Conservation (phyloP, 2,329 filamentous ascomycete genomes). For the Lecanosticta acicola region DNA sequence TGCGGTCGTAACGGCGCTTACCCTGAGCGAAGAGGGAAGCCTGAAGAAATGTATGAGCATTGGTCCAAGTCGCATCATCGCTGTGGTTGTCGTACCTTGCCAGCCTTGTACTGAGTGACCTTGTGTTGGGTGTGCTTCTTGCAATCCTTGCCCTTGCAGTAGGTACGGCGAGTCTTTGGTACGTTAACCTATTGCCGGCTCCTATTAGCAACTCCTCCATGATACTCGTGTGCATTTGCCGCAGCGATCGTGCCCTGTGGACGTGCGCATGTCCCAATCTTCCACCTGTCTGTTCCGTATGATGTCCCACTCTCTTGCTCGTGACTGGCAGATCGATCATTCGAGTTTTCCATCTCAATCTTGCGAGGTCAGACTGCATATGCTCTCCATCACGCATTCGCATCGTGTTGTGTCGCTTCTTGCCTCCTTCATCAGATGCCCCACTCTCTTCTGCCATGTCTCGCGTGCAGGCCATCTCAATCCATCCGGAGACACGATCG, state of each 20-base stretch:
- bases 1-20: conserved; percentile 99
- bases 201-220: background rate
- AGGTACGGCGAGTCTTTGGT: conserved; percentile 95
- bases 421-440: background rate
- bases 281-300: background rate
- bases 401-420: no score
- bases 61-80: background rate
- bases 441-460: background rate
- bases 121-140: conserved; percentile 71
- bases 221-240: background rate
- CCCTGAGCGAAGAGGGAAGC: conserved; percentile 94
- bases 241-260: background rate
- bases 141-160: conserved; percentile 96
- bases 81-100: conserved; percentile 58
- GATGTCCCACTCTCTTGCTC: background rate
- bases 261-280: background rate
- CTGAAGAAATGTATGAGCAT: conserved; percentile 37
- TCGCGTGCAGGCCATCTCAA: background rate
- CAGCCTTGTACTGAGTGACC: conserved; percentile 95
- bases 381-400: no score
- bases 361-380: no score
- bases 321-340: no score
- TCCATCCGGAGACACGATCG: conserved; percentile 6
- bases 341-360: no score
- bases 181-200: conserved; percentile 74